Evolutionary conservation across 148 eudicot species (phyloP).

Genomic region (Arctostaphylos glauca): DNA sequence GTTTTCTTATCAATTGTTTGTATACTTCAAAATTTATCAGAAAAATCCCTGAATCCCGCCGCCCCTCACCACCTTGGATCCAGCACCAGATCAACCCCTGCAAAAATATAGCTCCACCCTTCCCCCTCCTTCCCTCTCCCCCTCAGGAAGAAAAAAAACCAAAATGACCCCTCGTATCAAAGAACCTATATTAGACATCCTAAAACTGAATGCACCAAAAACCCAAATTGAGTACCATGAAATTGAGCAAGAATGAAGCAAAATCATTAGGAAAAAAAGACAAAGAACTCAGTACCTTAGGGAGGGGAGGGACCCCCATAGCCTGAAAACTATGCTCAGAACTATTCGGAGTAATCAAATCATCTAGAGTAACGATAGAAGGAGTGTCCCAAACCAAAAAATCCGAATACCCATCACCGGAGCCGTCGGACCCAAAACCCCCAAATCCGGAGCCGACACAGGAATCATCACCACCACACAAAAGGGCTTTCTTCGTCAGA

Average conservation of each 20-base stretch:
- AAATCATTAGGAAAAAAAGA: neutral
- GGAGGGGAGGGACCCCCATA: conserved; percentile 53
- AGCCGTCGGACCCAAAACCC: conserved; percentile 5
- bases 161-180: neutral
- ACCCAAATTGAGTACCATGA: neutral
- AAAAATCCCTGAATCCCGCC: neutral
- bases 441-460: neutral
- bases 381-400: conserved; percentile 57
- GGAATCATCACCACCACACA: conserved; percentile 17
- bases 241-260: neutral
- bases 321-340: conserved; percentile 37
- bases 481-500: conserved; percentile 12
- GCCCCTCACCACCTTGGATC: neutral
- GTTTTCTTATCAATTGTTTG: neutral
- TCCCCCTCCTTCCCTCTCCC: too few species aligned
- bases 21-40: neutral
- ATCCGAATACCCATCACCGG: conserved; percentile 40
- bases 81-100: neutral
- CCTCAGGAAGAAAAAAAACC: neutral
- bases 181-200: neutral
- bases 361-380: conserved; percentile 39
- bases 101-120: too few species aligned
- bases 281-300: conserved; percentile 32
- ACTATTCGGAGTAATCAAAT: conserved; percentile 37
- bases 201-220: neutral